These are phyloP conservation scores for Yamadazyma phyllophila DNA, from an alignment of 805 yeast species.

Conservation along the genomic window DNA sequence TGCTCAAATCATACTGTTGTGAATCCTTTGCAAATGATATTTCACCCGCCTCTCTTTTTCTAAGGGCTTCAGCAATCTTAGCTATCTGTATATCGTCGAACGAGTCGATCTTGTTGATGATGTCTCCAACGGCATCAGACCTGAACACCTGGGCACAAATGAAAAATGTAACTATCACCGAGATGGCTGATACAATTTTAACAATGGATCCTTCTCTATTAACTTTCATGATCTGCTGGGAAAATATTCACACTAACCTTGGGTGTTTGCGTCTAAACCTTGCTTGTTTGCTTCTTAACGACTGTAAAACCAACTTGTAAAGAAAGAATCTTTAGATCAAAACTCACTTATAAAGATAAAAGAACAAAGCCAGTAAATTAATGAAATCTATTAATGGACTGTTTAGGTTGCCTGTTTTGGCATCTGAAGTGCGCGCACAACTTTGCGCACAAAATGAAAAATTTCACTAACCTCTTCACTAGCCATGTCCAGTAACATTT, in stretches of 20 bases:
- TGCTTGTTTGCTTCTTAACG: no score
- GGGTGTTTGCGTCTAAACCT: no score
- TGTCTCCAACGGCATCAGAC: not conserved
- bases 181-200: not conserved
- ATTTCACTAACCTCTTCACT: not conserved
- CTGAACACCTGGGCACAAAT: not conserved
- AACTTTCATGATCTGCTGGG: not conserved
- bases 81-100: conserved; percentile 1
- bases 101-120: not conserved
- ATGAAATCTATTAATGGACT: not conserved
- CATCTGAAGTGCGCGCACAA: not conserved
- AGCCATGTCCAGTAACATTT: conserved; percentile 50
- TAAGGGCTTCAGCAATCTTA: not conserved
- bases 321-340: not conserved
- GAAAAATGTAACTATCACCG: not conserved
- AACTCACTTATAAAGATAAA: not conserved
- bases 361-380: no score
- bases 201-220: not conserved
- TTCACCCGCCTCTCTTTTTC: not conserved
- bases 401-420: not conserved
- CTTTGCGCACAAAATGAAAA: conserved; percentile 1
- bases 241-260: no score
- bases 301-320: no score
- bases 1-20: not conserved
- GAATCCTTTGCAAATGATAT: no score